Evolutionary conservation across 129 eudicot genomes (phyloP).

Genomic region (Pseudognaphalium luteoalbum): DNA sequence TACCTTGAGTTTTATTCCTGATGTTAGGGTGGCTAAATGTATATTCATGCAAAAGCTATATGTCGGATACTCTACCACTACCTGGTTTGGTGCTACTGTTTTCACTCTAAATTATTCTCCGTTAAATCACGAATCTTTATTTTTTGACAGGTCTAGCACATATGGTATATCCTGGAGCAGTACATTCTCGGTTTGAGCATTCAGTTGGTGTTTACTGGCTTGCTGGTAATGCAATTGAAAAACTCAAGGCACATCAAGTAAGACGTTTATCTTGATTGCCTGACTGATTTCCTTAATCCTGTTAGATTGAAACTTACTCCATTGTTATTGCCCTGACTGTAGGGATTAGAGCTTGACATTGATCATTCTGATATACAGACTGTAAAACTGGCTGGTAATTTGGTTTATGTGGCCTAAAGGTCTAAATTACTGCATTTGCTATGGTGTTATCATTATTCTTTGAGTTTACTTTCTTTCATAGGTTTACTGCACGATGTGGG

Average conservation of each 20-base stretch:
- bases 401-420: conserved; percentile 13
- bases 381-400: conserved; percentile 82
- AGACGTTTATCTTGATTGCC: conserved; percentile 7
- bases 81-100: conserved; percentile 2
- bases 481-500: conserved; percentile 95
- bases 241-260: conserved; percentile 65
- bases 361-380: conserved; percentile 66
- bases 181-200: conserved; percentile 96
- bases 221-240: conserved; percentile 74
- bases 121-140: conserved; percentile 10
- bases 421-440: conserved; percentile 8
- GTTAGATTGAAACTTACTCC: conserved; percentile 4
- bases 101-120: neutral
- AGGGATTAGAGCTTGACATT: conserved; percentile 84
- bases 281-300: conserved; percentile 17
- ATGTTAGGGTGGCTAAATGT: neutral
- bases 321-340: conserved; percentile 26
- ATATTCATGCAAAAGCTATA: conserved; percentile 1
- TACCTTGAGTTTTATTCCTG: neutral
- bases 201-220: conserved; percentile 97
- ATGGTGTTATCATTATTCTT: neutral
- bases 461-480: conserved; percentile 21
- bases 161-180: conserved; percentile 96
- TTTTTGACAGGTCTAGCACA: conserved; percentile 51
- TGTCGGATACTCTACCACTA: neutral